Percentiles rank a stretch among this genome's conserved stretches.
Conservation (phyloP, 192 early-diverging fungal genomes). For the Umbelopsis sp. region DNA sequence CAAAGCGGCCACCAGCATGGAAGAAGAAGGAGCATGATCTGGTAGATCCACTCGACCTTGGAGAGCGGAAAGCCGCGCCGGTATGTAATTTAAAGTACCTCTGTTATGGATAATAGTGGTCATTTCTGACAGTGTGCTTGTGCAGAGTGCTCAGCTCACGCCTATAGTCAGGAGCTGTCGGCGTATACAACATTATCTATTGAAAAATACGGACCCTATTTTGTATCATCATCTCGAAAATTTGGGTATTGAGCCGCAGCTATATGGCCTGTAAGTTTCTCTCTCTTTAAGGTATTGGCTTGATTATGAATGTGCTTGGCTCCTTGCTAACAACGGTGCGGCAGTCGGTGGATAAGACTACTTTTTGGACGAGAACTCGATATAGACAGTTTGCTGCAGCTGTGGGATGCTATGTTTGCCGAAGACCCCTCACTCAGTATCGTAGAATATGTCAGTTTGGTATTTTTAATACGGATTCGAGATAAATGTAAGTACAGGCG, state of each 20-base stretch:
- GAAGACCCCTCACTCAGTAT: constrained; percentile 76
- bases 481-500: constrained; percentile 60
- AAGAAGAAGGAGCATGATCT: constrained; percentile 19
- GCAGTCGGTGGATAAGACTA: constrained; percentile 86
- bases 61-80: constrained; percentile 7
- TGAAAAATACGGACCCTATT: constrained; percentile 71
- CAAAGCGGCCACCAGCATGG: constrained; percentile 1
- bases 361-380: constrained; percentile 91
- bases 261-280: constrained; percentile 82
- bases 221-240: constrained; percentile 71
- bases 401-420: constrained; percentile 94
- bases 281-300: not conserved
- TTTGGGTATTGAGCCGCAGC: constrained; percentile 89
- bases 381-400: constrained; percentile 63
- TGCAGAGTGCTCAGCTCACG: constrained; percentile 48
- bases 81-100: not conserved
- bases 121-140: not conserved
- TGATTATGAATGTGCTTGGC: not conserved
- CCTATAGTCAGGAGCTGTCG: constrained; percentile 79
- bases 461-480: constrained; percentile 71
- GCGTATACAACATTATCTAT: constrained; percentile 69
- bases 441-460: constrained; percentile 82
- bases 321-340: not conserved
- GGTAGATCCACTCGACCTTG: constrained; percentile 3
- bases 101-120: too few relatives aligned